These are phyloP conservation scores for Aspergillus calidoustus DNA, from an alignment of 2,329 filamentous ascomycete genomes.

Conservation along the genomic window DNA sequence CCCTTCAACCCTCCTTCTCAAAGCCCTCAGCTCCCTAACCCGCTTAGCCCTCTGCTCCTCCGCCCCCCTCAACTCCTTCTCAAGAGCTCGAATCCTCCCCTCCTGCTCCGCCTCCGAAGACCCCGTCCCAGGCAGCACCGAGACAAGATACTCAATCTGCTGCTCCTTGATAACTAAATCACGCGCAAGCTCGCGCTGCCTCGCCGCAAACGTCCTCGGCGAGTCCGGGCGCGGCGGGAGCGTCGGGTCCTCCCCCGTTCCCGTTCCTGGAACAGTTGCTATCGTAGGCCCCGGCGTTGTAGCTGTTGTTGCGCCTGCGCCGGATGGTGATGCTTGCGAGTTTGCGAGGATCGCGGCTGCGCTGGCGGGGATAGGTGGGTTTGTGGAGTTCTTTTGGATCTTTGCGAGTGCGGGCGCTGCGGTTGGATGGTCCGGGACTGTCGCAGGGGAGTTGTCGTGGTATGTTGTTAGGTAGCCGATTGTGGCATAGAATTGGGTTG, in stretches of 20 bases:
- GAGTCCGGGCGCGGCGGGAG: slow-evolving; percentile 47
- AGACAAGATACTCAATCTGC: slow-evolving; percentile 56
- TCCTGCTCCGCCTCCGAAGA: slow-evolving; percentile 52
- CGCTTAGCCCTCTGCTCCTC: slow-evolving; percentile 49
- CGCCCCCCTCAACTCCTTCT: slow-evolving; percentile 48
- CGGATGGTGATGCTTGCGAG: slow-evolving; percentile 21
- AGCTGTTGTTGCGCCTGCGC: slow-evolving; percentile 27
- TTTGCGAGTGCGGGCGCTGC: slow-evolving; percentile 45
- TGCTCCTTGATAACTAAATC: slow-evolving; percentile 56
- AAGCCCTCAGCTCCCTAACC: slow-evolving; percentile 46
- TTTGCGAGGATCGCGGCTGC: slow-evolving; percentile 22
- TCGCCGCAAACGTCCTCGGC: slow-evolving; percentile 46
- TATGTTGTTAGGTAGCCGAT: slow-evolving; percentile 54
- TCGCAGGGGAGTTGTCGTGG: slow-evolving; percentile 49
- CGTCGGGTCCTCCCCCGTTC: slow-evolving; percentile 28
- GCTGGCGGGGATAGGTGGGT: slow-evolving; percentile 39
- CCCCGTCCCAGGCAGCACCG: slow-evolving; percentile 51
- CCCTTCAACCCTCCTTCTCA: slow-evolving; percentile 47
- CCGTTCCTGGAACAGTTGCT: not conserved
- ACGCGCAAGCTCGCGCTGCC: slow-evolving; percentile 53
- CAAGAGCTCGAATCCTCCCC: slow-evolving; percentile 47
- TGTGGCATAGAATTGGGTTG: slow-evolving; percentile 57
- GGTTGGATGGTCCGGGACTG: slow-evolving; percentile 34
- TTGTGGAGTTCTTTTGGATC: slow-evolving; percentile 46
- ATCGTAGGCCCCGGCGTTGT: slow-evolving; percentile 25